Evolutionary conservation across 2,329 filamentous ascomycete species (phyloP).

Genomic region (Curvularia verruculosa): DNA sequence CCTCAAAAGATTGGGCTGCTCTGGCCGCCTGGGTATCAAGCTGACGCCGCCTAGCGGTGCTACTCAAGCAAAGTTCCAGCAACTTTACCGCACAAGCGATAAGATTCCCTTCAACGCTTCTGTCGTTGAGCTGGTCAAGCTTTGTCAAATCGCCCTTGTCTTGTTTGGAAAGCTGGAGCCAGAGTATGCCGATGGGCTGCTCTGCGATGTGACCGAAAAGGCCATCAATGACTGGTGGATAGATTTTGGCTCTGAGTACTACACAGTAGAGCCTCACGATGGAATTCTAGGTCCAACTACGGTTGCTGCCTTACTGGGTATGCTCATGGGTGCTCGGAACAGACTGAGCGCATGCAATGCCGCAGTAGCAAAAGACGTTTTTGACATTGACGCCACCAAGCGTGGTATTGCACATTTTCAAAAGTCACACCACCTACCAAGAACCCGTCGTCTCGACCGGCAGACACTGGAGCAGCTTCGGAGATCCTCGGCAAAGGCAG

Average conservation of each 20-base stretch:
- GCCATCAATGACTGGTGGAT: constrained; percentile 96
- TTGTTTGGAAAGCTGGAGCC: constrained; percentile 87
- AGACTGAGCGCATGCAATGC: constrained; percentile 83
- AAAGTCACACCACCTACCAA: constrained; percentile 81
- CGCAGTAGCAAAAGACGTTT: constrained; percentile 86
- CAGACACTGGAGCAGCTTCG: constrained; percentile 83
- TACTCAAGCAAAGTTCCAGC: constrained; percentile 88
- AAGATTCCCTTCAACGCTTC: constrained; percentile 77
- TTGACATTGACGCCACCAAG: constrained; percentile 83
- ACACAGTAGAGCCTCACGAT: constrained; percentile 90
- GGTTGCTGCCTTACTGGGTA: constrained; percentile 83
- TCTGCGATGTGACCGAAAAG: constrained; percentile 91
- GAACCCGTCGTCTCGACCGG: constrained; percentile 79
- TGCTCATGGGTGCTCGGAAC: constrained; percentile 88
- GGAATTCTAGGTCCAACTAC: constrained; percentile 92
- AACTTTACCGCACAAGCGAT: constrained; percentile 86
- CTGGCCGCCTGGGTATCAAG: constrained; percentile 84
- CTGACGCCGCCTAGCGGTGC: constrained; percentile 78
- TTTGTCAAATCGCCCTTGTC: constrained; percentile 87
- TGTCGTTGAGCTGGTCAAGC: constrained; percentile 85
- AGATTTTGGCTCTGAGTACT: constrained; percentile 88
- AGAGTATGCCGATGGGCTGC: constrained; percentile 86
- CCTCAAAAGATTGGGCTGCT: constrained; percentile 88
- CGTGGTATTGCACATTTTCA: constrained; percentile 87
- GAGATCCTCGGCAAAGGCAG: constrained; percentile 84